Evolutionary conservation across 1,284 basidiomycete species (phyloP), one percentile per base, ranked within the genome.

Genomic region (Melampsora larici-populina): DNA sequence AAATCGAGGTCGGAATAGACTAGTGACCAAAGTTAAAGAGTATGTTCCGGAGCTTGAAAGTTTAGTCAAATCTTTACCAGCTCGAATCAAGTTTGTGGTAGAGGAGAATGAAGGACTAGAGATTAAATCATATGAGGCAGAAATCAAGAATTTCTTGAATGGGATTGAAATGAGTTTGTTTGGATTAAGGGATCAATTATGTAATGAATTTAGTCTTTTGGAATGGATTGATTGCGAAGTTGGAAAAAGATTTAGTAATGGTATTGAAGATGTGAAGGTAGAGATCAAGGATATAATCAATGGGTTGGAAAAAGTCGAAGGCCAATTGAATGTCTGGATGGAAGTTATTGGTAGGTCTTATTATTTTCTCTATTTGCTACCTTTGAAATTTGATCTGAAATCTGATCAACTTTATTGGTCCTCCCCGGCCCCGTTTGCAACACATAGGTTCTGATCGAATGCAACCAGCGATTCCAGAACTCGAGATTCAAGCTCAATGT

Each of bases 91-190:
- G 3, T 75, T 75, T 31, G 55, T 75, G 17, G n/a, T 36, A 26
- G 64, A 62, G 15, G 48, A 21, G 36, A 31, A 43, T 40, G 55
- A 43, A 51, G 64, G 64, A 33, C 21, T 75, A 40, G n/a, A 55
- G 26, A 58, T 49, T 26, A 62, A 40, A 36, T 26, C 36, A 24
- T 63, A 75, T 26, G 64, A 75, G 55, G 43, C 64, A 2, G 63
- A 49, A 26, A 26, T 75, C 33, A 43, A 63, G 9, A 51, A 62
- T 5, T 29, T 65, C 29, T 18, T 75, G n/a, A 75, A 67, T 43
- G 64, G 63, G 29, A 33, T 75, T 18, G 65, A 62, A 29, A 75
- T 75, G 72, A 66, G 49, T 40, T 67, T 75, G 48, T 65, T 75
- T 49, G 72, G 72, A 13, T 51, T 75, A 18, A 75, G 65, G 31